These are phyloP conservation scores for Globisporangium emineosum DNA, from an alignment of 352 stramenopile genomes.

Conservation along the genomic window DNA sequence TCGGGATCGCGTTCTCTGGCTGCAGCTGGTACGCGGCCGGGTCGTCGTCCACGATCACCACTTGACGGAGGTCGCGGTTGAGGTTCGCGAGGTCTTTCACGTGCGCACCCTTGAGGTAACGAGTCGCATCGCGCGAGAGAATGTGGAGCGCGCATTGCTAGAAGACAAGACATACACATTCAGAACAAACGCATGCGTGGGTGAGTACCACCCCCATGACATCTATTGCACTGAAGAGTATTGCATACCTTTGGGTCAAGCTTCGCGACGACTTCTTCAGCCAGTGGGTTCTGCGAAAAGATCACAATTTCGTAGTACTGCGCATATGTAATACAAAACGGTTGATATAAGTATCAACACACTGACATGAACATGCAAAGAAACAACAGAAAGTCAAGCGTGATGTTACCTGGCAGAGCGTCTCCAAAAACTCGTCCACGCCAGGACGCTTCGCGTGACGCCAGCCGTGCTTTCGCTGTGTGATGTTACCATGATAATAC, in stretches of 20 bases:
- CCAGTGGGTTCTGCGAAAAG: conserved; percentile 83
- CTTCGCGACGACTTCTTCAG: conserved; percentile 77
- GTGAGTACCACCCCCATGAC: too few species aligned
- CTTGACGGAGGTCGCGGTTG: conserved; percentile 77
- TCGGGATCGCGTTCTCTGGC: conserved; percentile 79
- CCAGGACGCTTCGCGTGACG: conserved; percentile 83
- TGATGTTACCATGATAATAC: conserved; percentile 5
- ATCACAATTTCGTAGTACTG: conserved; percentile 88
- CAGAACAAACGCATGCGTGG: background rate
- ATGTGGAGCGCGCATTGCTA: conserved; percentile 77
- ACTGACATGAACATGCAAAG: background rate
- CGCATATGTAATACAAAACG: background rate
- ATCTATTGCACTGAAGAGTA: too few species aligned
- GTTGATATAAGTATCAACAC: background rate
- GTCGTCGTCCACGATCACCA: conserved; percentile 85
- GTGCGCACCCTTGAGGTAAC: conserved; percentile 78
- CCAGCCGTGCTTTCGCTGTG: conserved; percentile 84
- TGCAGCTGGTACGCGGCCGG: conserved; percentile 78
- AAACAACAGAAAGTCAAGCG: background rate
- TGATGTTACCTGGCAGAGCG: conserved; percentile 49
- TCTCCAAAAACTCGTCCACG: conserved; percentile 85
- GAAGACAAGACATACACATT: background rate
- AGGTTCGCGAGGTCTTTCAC: conserved; percentile 82
- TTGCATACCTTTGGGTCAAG: conserved; percentile 75
- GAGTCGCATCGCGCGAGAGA: conserved; percentile 76